Evolutionary conservation across 306 rosid species (phyloP), one percentile per base, ranked within the genome.

Genomic region (Casuarina glauca): DNA sequence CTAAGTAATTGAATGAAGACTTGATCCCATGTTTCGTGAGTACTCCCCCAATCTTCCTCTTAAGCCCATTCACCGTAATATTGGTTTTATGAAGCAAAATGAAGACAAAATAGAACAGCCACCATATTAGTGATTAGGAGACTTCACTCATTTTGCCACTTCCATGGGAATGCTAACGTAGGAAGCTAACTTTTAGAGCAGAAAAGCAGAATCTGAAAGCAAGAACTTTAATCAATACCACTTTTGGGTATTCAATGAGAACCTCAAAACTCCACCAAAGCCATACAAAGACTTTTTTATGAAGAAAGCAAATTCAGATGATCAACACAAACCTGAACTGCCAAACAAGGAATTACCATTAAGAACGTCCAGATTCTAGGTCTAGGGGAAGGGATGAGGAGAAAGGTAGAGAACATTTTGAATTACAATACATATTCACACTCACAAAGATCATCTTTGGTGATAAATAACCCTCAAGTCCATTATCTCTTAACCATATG

Each of bases 301-400:
- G 70, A 74, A 60, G 68, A 74, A 58, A 43, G 78, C 78, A 57
- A 74, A 50, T 74, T 74, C 78, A 74, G 41, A 73, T 45, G 57
- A 74, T 26, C 57, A 44, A 74, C 70, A 74, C 70, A 74, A 44
- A 60, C 69, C 78, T 74, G 78, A 74, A 74, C 78, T 44, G 54
- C 45, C 78, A 74, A 74, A 36, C 44, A 74, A 74, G 70, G 70
- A 74, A 58, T 57, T 19, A 42, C 70, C 39, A 74, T 74, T 74
- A 74, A 58, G 53, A 74, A 58, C 68, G 51, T 60, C 61, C 60
- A 45, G 70, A 60, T 74, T 45, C 70, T 74, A 20, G 51, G 70
- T 8, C 70, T 60, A 16, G 4, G 38, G 52, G n/a, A 53, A 54
- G 67, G 8, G 70, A 58, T 43, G 49, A 39, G 44, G 55, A 45